phyloP scores from a whole-genome alignment of 2,329 filamentous ascomycete genomes.

The Bipolaris bicolor region DNA sequence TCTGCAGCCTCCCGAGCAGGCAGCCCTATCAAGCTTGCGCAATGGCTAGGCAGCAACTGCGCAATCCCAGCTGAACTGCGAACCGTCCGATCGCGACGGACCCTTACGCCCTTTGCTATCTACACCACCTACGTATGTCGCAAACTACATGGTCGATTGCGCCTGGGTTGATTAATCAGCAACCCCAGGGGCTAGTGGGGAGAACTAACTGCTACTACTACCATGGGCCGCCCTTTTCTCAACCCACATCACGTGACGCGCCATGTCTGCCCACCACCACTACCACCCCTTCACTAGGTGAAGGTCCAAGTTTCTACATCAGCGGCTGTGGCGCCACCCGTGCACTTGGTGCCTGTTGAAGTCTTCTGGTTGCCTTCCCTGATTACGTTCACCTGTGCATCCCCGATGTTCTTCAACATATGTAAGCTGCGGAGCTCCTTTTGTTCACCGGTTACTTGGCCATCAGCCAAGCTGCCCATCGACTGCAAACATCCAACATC shows the following conservation, averaged over 20 bases:
- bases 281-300: neutral
- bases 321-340: neutral
- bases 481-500: neutral
- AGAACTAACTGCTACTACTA: neutral
- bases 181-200: no score
- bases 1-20: constrained; percentile 7
- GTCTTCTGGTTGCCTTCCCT: neutral
- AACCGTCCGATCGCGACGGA: neutral
- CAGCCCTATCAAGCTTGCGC: constrained; percentile 16
- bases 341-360: neutral
- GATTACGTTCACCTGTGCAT: neutral
- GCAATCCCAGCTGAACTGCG: neutral
- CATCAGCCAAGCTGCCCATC: constrained; percentile 9
- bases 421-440: neutral
- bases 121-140: no score
- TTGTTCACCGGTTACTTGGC: constrained; percentile 10
- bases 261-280: no score
- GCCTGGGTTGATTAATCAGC: no score
- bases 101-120: neutral
- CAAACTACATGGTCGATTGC: neutral
- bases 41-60: constrained; percentile 10
- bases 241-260: neutral
- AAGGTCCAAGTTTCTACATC: neutral
- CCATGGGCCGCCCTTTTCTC: neutral
- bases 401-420: neutral